Conservation (phyloP, 2,329 filamentous ascomycete genomes). For the Ceratocystiopsis brevicomis region DNA sequence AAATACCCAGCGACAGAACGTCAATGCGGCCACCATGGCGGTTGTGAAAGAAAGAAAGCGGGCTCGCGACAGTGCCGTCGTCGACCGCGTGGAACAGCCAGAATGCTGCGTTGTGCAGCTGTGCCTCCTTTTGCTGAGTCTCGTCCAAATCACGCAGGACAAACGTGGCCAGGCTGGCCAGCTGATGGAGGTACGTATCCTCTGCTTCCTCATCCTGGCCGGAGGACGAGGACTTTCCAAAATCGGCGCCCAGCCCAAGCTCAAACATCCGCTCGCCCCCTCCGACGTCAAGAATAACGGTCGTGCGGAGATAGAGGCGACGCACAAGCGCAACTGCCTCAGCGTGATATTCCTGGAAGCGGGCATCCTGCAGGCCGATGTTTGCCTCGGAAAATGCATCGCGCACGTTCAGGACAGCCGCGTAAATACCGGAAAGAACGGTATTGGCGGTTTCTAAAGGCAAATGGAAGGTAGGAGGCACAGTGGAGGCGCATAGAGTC, state of each 20-base stretch:
- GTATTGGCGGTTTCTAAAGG: slow-evolving; percentile 5
- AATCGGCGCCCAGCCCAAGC: slow-evolving; percentile 6
- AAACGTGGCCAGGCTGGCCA: slow-evolving; percentile 14
- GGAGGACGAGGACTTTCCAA: slow-evolving; percentile 1
- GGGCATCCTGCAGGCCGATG: neutral
- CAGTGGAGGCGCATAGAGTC: too few species aligned
- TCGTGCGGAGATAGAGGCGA: slow-evolving; percentile 24
- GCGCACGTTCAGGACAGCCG: slow-evolving; percentile 14
- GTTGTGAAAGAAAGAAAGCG: slow-evolving; percentile 7
- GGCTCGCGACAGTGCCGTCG: neutral
- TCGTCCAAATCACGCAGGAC: slow-evolving; percentile 13
- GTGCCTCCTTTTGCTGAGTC: slow-evolving; percentile 11
- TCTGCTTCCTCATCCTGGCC: slow-evolving; percentile 1
- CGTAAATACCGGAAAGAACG: slow-evolving; percentile 19
- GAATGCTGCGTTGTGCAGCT: slow-evolving; percentile 11
- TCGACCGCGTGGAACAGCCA: slow-evolving; percentile 10
- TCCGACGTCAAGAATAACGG: slow-evolving; percentile 2
- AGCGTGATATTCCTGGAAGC: slow-evolving; percentile 18
- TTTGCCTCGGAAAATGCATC: slow-evolving; percentile 18
- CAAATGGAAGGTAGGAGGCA: too few species aligned
- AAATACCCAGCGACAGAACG: slow-evolving; percentile 12
- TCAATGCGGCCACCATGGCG: slow-evolving; percentile 7
- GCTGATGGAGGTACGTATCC: slow-evolving; percentile 10
- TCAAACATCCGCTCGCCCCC: neutral
- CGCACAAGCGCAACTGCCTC: slow-evolving; percentile 15